Evolutionary conservation across 768 basidiomycete genomes (phyloP).

Genomic region (Rhodosporidiobolus odoratus): DNA sequence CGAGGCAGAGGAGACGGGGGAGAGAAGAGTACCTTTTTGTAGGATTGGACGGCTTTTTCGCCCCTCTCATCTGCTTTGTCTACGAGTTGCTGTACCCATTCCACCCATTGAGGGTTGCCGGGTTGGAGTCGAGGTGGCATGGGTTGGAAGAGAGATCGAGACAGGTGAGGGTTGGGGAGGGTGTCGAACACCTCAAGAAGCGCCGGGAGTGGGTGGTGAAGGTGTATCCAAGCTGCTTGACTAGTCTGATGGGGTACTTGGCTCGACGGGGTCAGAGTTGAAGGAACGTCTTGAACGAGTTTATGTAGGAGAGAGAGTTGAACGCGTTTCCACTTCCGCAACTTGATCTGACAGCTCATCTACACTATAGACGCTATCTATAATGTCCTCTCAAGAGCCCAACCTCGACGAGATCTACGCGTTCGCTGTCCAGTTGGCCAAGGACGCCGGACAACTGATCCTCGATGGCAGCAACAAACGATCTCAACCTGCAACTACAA

Average conservation of each 20-base stretch:
- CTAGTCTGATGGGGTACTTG: no score
- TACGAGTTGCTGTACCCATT: slow-evolving; percentile 24
- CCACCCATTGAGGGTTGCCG: slow-evolving; percentile 33
- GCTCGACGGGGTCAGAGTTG: slow-evolving; percentile 20
- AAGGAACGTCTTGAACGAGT: not conserved
- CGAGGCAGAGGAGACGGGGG: not conserved
- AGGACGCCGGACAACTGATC: slow-evolving; percentile 68
- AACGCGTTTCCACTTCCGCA: not conserved
- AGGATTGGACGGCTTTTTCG: slow-evolving; percentile 11
- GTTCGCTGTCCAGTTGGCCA: slow-evolving; percentile 68
- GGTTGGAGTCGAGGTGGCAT: slow-evolving; percentile 24
- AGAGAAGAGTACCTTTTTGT: slow-evolving; percentile 19
- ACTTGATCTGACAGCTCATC: not conserved
- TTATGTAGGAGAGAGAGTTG: no score
- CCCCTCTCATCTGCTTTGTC: slow-evolving; percentile 1
- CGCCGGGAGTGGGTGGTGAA: no score
- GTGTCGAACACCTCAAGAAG: not conserved
- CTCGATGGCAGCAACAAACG: slow-evolving; percentile 49
- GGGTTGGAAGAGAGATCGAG: not conserved
- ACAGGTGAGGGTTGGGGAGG: no score
- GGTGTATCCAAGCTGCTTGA: no score
- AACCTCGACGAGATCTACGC: slow-evolving; percentile 61
- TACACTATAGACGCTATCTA: not conserved
- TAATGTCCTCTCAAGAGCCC: not conserved
- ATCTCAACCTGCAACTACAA: slow-evolving; percentile 48